A percentile compares a stretch with the other conserved stretches of the same genome.
These are phyloP conservation scores for Nicotiana tabacum DNA, from an alignment of 257 asterid species.

Conservation along the genomic window DNA sequence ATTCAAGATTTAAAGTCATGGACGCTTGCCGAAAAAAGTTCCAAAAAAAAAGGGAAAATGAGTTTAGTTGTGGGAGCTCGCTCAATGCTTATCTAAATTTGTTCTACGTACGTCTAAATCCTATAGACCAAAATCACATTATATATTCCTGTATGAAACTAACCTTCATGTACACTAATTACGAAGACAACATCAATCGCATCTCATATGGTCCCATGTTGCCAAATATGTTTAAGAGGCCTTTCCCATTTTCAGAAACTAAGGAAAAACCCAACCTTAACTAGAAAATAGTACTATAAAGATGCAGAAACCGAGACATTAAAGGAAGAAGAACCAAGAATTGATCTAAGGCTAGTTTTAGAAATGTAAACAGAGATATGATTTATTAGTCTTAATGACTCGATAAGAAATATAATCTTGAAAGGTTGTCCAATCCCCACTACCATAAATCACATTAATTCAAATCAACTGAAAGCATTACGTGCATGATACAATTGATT, in stretches of 20 bases:
- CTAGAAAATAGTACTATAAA: not conserved
- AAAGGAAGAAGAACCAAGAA: not conserved
- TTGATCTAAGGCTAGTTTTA: not conserved
- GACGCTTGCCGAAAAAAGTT: too few relatives aligned
- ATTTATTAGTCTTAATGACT: not conserved
- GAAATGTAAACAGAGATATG: not conserved
- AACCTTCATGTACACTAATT: not conserved
- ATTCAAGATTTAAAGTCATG: too few relatives aligned
- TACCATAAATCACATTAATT: not conserved
- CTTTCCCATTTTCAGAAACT: not conserved
- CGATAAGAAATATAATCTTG: not conserved
- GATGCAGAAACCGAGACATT: not conserved
- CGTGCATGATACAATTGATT: not conserved
- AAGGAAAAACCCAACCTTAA: not conserved
- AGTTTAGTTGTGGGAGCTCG: too few relatives aligned
- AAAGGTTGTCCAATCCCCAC: not conserved
- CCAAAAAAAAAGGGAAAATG: too few relatives aligned
- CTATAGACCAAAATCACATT: too few relatives aligned
- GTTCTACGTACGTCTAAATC: too few relatives aligned
- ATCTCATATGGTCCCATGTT: not conserved
- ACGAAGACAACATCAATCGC: not conserved
- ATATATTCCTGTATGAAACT: too few relatives aligned
- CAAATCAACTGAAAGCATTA: not conserved
- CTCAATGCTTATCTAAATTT: too few relatives aligned
- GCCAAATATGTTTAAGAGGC: not conserved